These are phyloP conservation scores for Ophiostoma novo-ulmi DNA, from an alignment of 2,329 filamentous ascomycete genomes.

Conservation along the genomic window DNA sequence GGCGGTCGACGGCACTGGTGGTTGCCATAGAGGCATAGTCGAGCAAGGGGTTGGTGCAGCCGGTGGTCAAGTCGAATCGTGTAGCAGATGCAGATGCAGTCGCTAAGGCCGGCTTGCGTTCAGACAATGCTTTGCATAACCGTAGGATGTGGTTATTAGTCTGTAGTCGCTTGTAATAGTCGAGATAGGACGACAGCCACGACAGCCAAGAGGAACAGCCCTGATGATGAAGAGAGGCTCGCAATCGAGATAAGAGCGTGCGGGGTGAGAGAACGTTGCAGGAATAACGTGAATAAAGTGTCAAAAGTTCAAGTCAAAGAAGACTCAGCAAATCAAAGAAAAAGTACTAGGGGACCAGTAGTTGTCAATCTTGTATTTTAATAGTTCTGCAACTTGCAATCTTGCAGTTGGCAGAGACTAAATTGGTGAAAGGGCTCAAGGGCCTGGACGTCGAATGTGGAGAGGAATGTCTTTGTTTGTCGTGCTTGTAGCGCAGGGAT, in stretches of 20 bases:
- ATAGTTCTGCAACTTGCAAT: too few species aligned
- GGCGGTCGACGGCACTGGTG: not conserved
- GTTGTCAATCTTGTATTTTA: not conserved
- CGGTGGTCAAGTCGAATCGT: not conserved
- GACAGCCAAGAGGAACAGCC: not conserved
- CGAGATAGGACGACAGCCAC: not conserved
- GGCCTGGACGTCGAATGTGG: slow-evolving; percentile 1
- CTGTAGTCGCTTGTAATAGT: too few species aligned
- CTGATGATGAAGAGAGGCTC: not conserved
- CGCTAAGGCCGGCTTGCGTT: not conserved
- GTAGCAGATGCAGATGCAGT: not conserved
- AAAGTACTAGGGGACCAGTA: not conserved
- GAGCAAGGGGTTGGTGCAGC: not conserved
- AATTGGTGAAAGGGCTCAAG: not conserved
- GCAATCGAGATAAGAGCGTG: slow-evolving; percentile 4
- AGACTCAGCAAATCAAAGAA: not conserved
- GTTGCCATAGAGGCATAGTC: slow-evolving; percentile 12
- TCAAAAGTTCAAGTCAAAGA: not conserved
- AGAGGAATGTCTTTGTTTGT: not conserved
- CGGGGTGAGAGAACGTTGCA: not conserved
- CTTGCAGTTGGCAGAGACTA: not conserved
- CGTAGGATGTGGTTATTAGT: not conserved
- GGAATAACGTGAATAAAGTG: not conserved
- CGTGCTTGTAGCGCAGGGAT: not conserved
- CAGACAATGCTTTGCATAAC: slow-evolving; percentile 4